Evolutionary conservation across 1,139 yeast genomes (phyloP), one percentile per base, ranked within the genome.

Genomic region (Taphrina deformans): DNA sequence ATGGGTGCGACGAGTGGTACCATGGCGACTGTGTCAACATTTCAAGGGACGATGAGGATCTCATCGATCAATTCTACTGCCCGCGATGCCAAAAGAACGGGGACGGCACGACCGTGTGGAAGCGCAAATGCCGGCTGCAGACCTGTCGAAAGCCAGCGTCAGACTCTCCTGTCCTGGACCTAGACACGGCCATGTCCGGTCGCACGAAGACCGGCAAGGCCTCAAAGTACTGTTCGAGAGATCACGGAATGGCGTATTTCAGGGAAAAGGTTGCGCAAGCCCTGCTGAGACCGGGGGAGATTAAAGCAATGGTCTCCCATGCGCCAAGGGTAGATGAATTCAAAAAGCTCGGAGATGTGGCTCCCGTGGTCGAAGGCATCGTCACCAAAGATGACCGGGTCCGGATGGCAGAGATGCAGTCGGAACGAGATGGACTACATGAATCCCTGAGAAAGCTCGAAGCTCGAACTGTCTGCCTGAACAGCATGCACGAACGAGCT

Each of bases 1-100:
- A 91, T 74, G 92, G 90, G 6, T 92, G 98, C 76, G 97, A 91
- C 72, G 96, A 89, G 69, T 92, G 98, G 98, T 92, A 82, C 73
- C 97, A 92, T 75, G 89, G 92, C 74, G 79, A 78, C 58, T 92
- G 97, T 72, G 83, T 91, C 80, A 81, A 81, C 67, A 74, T 91
- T 55, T 79, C 85, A 59, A 76, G 75, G n/a, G 75, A 78, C 50
- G 83, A 82, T 72, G 82, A 84, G 65, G 79, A 80, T 53, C 77
- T 91, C 65, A 85, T 91, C 7, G 81, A 83, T 56, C 82, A 82
- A 67, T 92, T 83, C 73, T 87, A 79, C 72, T 92, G 98, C 72
- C 88, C 88, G 16, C 84, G 85, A 67, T 92, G 98, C 74, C 82
- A 80, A 59, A 80, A 83, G 74, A 80, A 79, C 48, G 83, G 82